Evolutionary conservation across 306 rosid genomes (phyloP).

Genomic region (Sechiopsis laciniata): DNA sequence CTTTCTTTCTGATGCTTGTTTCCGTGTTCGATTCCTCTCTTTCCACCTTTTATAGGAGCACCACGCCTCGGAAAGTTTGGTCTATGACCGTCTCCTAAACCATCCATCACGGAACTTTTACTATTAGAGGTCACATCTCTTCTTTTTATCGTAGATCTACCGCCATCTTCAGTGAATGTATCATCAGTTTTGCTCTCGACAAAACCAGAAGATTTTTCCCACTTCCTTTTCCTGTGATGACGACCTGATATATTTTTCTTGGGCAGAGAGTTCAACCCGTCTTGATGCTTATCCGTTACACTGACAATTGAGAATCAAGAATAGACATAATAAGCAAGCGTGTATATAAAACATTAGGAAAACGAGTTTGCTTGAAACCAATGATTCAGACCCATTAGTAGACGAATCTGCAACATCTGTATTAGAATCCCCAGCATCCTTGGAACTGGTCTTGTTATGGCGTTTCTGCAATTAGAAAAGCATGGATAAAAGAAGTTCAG

Average conservation of each 20-base stretch:
- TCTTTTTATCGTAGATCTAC: constrained; percentile 27
- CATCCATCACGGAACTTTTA: constrained; percentile 24
- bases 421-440: constrained; percentile 31
- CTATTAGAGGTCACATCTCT: constrained; percentile 35
- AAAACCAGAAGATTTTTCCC: constrained; percentile 30
- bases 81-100: constrained; percentile 26
- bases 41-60: constrained; percentile 20
- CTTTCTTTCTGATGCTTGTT: constrained; percentile 21
- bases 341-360: background rate
- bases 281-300: constrained; percentile 38
- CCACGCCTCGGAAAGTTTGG: constrained; percentile 20
- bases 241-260: constrained; percentile 27
- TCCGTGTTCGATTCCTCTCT: constrained; percentile 28
- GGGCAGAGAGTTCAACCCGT: constrained; percentile 22
- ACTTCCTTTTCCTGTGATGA: constrained; percentile 36
- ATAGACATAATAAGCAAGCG: background rate
- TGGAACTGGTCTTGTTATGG: constrained; percentile 45
- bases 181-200: constrained; percentile 24
- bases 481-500: background rate
- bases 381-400: constrained; percentile 39
- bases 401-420: constrained; percentile 41
- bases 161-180: constrained; percentile 25
- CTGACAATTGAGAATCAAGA: constrained; percentile 30
- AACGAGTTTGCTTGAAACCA: constrained; percentile 4
- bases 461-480: constrained; percentile 54